These are phyloP conservation scores for Aplosporella prunicola DNA, from an alignment of 2,329 filamentous ascomycete species.

Conservation along the genomic window DNA sequence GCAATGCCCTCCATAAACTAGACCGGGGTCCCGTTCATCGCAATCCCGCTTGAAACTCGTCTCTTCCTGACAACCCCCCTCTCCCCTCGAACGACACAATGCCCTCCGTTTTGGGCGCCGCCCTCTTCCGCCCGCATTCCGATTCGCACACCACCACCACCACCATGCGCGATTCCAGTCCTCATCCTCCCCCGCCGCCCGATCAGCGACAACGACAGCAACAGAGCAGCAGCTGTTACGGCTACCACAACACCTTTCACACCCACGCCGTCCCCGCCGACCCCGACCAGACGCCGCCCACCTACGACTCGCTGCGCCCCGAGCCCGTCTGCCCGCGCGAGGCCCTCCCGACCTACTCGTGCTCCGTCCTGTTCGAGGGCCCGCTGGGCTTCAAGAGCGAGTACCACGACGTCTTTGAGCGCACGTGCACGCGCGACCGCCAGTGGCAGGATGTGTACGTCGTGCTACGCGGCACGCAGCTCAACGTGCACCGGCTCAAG, in stretches of 20 bases:
- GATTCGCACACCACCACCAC: not conserved
- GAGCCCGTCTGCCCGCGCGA: slow-evolving; percentile 15
- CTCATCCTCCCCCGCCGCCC: not conserved
- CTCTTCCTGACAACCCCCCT: too few species aligned
- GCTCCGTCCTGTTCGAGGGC: slow-evolving; percentile 25
- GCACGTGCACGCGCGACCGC: slow-evolving; percentile 44
- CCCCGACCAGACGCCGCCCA: slow-evolving; percentile 21
- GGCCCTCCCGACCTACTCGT: slow-evolving; percentile 24
- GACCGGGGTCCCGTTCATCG: too few species aligned
- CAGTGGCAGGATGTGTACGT: slow-evolving; percentile 57
- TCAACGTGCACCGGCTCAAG: slow-evolving; percentile 57
- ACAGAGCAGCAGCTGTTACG: slow-evolving; percentile 18
- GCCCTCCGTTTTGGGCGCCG: slow-evolving; percentile 6
- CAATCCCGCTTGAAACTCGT: too few species aligned
- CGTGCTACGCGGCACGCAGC: slow-evolving; percentile 56
- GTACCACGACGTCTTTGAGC: slow-evolving; percentile 54
- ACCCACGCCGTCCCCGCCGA: slow-evolving; percentile 23
- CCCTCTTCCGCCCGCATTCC: slow-evolving; percentile 7
- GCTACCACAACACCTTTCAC: slow-evolving; percentile 35
- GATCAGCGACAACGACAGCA: not conserved
- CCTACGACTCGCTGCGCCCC: slow-evolving; percentile 16
- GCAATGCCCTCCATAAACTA: too few species aligned
- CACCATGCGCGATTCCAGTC: too few species aligned
- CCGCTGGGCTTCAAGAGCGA: slow-evolving; percentile 52
- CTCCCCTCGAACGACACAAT: slow-evolving; percentile 3